Evolutionary conservation across 75 land plant species (phyloP).

Genomic region (Sequoiadendron giganteum): DNA sequence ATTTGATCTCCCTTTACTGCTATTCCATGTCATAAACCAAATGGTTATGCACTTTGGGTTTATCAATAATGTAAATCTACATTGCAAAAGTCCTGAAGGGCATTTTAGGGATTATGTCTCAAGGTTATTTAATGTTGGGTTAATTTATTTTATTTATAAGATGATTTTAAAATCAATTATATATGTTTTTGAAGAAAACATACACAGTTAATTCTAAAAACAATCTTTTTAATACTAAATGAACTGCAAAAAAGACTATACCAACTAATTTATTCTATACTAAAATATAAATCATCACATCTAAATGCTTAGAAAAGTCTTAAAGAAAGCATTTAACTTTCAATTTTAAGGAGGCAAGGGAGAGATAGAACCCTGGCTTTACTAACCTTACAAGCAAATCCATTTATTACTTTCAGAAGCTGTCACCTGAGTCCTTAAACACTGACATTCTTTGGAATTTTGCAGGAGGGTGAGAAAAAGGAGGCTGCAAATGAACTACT

Average conservation of each 20-base stretch:
- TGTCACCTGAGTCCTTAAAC: neutral
- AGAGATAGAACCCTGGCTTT: neutral
- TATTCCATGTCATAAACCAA: neutral
- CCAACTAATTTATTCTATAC: neutral
- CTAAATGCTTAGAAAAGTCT: neutral
- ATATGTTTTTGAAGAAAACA: too few relatives aligned
- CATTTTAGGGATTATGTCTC: neutral
- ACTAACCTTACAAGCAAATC: neutral
- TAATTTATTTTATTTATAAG: neutral
- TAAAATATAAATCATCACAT: neutral
- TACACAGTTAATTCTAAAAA: too few relatives aligned
- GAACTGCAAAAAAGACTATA: too few relatives aligned
- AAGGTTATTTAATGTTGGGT: neutral
- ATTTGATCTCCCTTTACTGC: neutral
- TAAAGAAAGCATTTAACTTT: neutral
- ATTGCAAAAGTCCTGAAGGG: neutral
- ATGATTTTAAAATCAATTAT: too few relatives aligned
- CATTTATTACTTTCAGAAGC: neutral
- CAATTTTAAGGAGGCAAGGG: neutral
- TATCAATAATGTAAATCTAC: neutral
- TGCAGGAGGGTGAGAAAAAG: conserved; percentile 58
- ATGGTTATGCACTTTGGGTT: neutral
- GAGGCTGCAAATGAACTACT: conserved; percentile 72
- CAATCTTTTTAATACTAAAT: too few relatives aligned
- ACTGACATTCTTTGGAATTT: neutral